phyloP scores from a whole-genome alignment of 306 rosid genomes.

The Trichosanthes cucumerina region DNA sequence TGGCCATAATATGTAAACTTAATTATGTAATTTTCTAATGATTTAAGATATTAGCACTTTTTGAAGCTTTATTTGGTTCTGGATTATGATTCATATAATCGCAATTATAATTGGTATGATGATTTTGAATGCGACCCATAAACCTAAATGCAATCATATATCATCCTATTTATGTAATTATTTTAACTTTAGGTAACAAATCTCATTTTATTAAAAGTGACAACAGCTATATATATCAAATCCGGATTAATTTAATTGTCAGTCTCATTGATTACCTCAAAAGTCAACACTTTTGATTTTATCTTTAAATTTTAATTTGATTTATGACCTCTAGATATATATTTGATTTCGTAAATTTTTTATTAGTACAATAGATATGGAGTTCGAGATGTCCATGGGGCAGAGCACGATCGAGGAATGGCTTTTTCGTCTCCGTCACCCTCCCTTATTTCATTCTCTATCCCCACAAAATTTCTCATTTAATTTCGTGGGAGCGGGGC shows the following conservation, averaged over 20 bases:
- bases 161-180: slow-evolving; percentile 2
- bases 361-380: too few relatives aligned
- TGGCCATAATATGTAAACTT: not conserved
- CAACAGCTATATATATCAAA: not conserved
- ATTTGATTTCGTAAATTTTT: not conserved
- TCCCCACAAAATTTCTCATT: too few relatives aligned
- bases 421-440: too few relatives aligned
- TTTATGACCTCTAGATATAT: not conserved
- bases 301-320: not conserved
- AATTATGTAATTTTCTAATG: not conserved
- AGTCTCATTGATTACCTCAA: not conserved
- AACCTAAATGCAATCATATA: slow-evolving; percentile 25
- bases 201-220: not conserved
- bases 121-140: slow-evolving; percentile 17
- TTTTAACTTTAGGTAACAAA: slow-evolving; percentile 2
- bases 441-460: too few relatives aligned
- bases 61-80: slow-evolving; percentile 16
- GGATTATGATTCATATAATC: slow-evolving; percentile 16
- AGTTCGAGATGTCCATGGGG: too few relatives aligned
- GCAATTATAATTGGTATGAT: slow-evolving; percentile 16
- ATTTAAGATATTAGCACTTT: not conserved
- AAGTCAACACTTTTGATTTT: not conserved
- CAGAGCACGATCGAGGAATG: too few relatives aligned
- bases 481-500: too few relatives aligned
- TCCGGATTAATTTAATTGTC: not conserved